These are phyloP conservation scores for Nepenthes mirabilis DNA, from an alignment of 148 eudicot species.

Conservation along the genomic window DNA sequence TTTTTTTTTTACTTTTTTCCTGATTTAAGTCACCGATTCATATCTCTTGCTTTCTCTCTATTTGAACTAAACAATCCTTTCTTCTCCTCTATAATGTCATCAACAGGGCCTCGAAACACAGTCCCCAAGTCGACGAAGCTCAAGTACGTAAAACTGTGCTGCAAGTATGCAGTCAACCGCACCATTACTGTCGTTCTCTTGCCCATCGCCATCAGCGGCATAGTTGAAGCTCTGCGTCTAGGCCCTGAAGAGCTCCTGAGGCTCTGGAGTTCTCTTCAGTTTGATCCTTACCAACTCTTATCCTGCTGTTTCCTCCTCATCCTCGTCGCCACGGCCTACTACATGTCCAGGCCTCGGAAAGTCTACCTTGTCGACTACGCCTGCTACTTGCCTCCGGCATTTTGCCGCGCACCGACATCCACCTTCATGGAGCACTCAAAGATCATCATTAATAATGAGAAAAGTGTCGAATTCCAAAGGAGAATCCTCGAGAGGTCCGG, in stretches of 20 bases:
- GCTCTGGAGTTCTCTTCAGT: neutral
- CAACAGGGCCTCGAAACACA: too few species aligned
- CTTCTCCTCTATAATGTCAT: too few species aligned
- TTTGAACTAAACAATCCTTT: too few species aligned
- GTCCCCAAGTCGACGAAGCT: slow-evolving; percentile 11
- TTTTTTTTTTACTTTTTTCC: too few species aligned
- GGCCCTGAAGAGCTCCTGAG: neutral
- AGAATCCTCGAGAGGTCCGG: slow-evolving; percentile 32
- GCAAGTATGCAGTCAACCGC: neutral
- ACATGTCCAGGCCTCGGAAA: slow-evolving; percentile 13
- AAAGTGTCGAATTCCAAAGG: slow-evolving; percentile 21
- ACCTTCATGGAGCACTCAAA: slow-evolving; percentile 28
- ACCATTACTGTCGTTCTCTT: neutral
- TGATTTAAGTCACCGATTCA: too few species aligned
- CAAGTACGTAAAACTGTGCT: neutral
- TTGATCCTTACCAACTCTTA: neutral
- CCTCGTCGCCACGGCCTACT: slow-evolving; percentile 8
- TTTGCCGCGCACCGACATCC: slow-evolving; percentile 17
- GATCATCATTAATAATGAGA: slow-evolving; percentile 14
- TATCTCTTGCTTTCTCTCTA: too few species aligned
- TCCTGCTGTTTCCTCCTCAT: slow-evolving; percentile 5
- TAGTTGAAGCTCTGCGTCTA: neutral
- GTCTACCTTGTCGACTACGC: slow-evolving; percentile 38
- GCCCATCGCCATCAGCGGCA: neutral
- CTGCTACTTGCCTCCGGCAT: slow-evolving; percentile 23